Evolutionary conservation across 2,329 filamentous ascomycete genomes (phyloP), one percentile per base, ranked within the genome.

Genomic region (Diaporthe sp.): DNA sequence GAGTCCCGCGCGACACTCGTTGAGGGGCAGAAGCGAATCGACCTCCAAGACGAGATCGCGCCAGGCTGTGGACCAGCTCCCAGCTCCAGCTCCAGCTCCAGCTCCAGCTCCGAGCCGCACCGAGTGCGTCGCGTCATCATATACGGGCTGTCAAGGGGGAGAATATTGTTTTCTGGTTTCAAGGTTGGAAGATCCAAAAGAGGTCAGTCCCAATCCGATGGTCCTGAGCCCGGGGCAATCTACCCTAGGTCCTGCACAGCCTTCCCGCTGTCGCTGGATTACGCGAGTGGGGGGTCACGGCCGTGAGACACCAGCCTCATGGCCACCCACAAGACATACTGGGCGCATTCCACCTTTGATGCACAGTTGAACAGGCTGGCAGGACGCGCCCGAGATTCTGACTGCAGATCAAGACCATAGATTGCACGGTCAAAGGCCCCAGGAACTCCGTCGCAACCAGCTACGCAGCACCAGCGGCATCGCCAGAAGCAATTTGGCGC

Each of bases 131-230:
- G 63, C 44, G 63, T 68, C 63, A 68, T 68, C 63, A 47, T 68
- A 53, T 68, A 35, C 30, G 32, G 47, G 47, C 63, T 37, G 47
- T 55, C 70, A 71, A 53, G 70, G 50, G 50, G 47, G n/a, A 42
- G 19, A 63, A 63, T 32, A 42, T 35, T 39, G 9, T 55, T 42
- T 63, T 19, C 22, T n/a, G 56, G 30, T 55, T 32, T 32, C 35
- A 51, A 39, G 12, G 42, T 39, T 56, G 25, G 35, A 51, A 32
- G 15, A 42, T 44, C 35, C 13, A 51, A 37, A 50, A 55, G 44
- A 71, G 70, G 70, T 71, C 70, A 71, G 70, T 71, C 32, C 47
- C 22, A 58, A 71, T 61, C 56, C 47, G 56, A 71, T 30, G 35
- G 56, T 27, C 47, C 56, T 59, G 70, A 55, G 70, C 56, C 70